Percentiles rank a stretch among this genome's conserved stretches.
Evolutionary conservation across 805 yeast species (phyloP).

Genomic region (Saccharomycopsis sp.): DNA sequence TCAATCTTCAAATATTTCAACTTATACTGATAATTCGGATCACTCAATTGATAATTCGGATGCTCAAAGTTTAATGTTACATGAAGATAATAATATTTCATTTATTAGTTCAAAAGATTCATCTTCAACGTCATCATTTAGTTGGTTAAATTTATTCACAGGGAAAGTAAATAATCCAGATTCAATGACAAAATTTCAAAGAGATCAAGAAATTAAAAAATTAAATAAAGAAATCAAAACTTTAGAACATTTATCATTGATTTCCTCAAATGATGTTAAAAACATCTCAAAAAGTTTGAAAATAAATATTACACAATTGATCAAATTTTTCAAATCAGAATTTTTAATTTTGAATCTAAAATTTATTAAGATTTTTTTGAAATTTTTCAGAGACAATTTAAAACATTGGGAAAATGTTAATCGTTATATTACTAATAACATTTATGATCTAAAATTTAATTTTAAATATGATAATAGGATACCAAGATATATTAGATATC

Average conservation of each 20-base stretch:
- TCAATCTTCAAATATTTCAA: slow-evolving; percentile 18
- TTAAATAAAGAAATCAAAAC: slow-evolving; percentile 28
- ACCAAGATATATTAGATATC: slow-evolving; percentile 16
- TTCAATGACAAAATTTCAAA: slow-evolving; percentile 26
- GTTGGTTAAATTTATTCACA: slow-evolving; percentile 14
- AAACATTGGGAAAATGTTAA: slow-evolving; percentile 14
- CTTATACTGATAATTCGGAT: background rate
- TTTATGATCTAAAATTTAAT: slow-evolving; percentile 16
- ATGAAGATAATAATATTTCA: slow-evolving; percentile 1
- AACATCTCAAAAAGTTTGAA: slow-evolving; percentile 27
- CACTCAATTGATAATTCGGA: too few relatives aligned
- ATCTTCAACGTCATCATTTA: background rate
- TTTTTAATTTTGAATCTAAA: slow-evolving; percentile 24
- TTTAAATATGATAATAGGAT: slow-evolving; percentile 14
- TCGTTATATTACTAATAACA: slow-evolving; percentile 10
- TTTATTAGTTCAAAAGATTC: background rate
- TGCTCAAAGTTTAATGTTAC: background rate
- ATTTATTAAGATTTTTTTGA: slow-evolving; percentile 26
- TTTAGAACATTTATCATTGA: slow-evolving; percentile 29
- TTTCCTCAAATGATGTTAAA: slow-evolving; percentile 28
- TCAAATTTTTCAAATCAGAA: slow-evolving; percentile 22
- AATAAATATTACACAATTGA: slow-evolving; percentile 23
- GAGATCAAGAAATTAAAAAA: slow-evolving; percentile 28
- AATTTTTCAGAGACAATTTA: slow-evolving; percentile 25
- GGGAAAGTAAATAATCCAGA: slow-evolving; percentile 16